Percentiles rank a stretch among this genome's conserved stretches.
phyloP scores from a whole-genome alignment of 2,329 filamentous ascomycete species.

The Graphilbum fragrans region DNA sequence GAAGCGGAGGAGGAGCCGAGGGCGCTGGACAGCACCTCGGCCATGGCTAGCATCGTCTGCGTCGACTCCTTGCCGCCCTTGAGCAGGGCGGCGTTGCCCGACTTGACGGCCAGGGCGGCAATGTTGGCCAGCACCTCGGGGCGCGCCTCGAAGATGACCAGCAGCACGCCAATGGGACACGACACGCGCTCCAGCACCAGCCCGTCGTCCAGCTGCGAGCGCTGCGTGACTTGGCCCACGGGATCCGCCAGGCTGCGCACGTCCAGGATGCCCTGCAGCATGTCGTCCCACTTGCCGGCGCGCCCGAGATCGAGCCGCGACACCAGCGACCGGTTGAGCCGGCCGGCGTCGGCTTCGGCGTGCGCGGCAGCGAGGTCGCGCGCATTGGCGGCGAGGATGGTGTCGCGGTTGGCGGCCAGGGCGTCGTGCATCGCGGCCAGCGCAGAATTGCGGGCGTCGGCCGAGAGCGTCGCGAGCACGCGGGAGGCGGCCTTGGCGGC shows the following conservation, averaged over 20 bases:
- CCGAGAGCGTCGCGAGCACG: constrained; percentile 67
- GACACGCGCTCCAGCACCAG: constrained; percentile 78
- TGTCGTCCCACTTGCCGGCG: constrained; percentile 91
- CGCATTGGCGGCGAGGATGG: constrained; percentile 78
- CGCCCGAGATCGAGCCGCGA: constrained; percentile 79
- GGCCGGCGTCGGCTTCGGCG: constrained; percentile 59
- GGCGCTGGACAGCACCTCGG: constrained; percentile 68
- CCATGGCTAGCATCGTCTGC: constrained; percentile 88
- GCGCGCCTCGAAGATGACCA: constrained; percentile 96
- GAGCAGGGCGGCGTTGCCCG: constrained; percentile 89
- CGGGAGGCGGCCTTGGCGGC: constrained; percentile 74
- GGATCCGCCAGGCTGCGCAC: constrained; percentile 78
- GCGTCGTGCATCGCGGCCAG: constrained; percentile 71
- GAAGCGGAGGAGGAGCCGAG: constrained; percentile 26
- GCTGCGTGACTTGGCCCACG: constrained; percentile 77
- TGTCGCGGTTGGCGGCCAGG: constrained; percentile 55
- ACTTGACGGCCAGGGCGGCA: constrained; percentile 89
- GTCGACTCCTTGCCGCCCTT: constrained; percentile 96
- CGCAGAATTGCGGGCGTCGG: constrained; percentile 68
- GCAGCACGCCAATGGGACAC: constrained; percentile 90
- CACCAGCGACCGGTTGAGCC: constrained; percentile 69
- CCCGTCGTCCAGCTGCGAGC: constrained; percentile 76
- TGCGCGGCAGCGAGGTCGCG: constrained; percentile 63
- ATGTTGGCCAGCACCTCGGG: constrained; percentile 99
- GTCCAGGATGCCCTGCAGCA: constrained; percentile 89